phyloP scores from a whole-genome alignment of 78 protist species.

The Speleostelium caveatum region DNA sequence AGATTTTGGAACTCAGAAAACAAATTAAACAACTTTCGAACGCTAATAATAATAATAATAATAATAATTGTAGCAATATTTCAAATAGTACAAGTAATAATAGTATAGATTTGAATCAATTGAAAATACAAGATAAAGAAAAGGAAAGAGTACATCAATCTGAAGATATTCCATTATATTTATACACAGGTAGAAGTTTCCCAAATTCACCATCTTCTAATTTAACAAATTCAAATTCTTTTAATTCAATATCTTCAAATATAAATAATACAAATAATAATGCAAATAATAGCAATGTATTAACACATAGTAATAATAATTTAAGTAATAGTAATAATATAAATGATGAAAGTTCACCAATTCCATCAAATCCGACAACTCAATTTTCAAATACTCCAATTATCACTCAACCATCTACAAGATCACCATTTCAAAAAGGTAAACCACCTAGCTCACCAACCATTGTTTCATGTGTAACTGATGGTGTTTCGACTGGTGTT shows the following conservation, averaged over 20 bases:
- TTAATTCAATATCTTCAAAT: constrained; percentile 4
- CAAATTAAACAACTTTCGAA: constrained; percentile 35
- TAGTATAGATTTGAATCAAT: constrained; percentile 5
- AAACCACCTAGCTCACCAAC: constrained; percentile 73
- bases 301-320: constrained; percentile 18
- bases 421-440: constrained; percentile 78
- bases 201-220: constrained; percentile 43
- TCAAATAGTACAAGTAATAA: constrained; percentile 17
- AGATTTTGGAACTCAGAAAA: constrained; percentile 57
- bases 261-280: constrained; percentile 3
- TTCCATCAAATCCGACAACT: not conserved
- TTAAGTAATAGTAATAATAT: not conserved
- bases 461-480: constrained; percentile 67
- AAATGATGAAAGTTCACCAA: not conserved
- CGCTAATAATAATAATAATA: constrained; percentile 7
- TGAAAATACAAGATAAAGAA: constrained; percentile 4
- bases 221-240: constrained; percentile 29
- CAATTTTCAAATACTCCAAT: constrained; percentile 63
- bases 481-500: constrained; percentile 57
- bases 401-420: constrained; percentile 5
- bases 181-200: constrained; percentile 57
- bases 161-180: constrained; percentile 49
- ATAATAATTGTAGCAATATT: not conserved
- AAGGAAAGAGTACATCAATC: not conserved
- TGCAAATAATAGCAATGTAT: not conserved